These are phyloP conservation scores for Daedaleopsis nitida DNA, from an alignment of 768 basidiomycete species.

Conservation along the genomic window DNA sequence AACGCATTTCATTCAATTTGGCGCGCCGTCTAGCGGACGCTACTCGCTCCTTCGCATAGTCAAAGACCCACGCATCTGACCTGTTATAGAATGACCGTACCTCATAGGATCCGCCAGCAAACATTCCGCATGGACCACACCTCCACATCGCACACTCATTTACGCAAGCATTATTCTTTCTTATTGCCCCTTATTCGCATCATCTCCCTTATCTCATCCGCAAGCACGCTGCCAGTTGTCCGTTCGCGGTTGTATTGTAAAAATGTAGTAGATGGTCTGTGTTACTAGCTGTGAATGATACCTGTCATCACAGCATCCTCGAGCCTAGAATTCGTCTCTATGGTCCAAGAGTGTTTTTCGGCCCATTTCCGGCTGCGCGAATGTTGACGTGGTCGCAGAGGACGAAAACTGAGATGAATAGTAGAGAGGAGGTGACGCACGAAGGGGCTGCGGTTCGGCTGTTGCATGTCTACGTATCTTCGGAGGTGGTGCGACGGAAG, in stretches of 20 bases:
- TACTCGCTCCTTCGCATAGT: not conserved
- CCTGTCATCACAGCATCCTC: not conserved
- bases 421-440: no score
- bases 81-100: not conserved
- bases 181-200: conserved; percentile 26
- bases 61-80: not conserved
- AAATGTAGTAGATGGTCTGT: not conserved
- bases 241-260: not conserved
- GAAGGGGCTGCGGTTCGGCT: no score
- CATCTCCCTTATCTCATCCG: conserved; percentile 9
- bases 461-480: not conserved
- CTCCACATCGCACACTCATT: conserved; percentile 10
- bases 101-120: not conserved
- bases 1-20: conserved; percentile 13
- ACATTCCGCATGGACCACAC: conserved; percentile 1
- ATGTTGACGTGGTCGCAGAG: no score
- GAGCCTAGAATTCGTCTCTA: not conserved
- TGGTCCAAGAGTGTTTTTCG: not conserved
- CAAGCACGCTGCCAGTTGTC: not conserved
- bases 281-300: not conserved
- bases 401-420: no score
- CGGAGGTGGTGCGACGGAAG: not conserved
- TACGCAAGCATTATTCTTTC: conserved; percentile 20
- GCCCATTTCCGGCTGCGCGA: no score
- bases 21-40: conserved; percentile 4